phyloP scores from a whole-genome alignment of 345 rosid species.

The Citrus reticulata region DNA sequence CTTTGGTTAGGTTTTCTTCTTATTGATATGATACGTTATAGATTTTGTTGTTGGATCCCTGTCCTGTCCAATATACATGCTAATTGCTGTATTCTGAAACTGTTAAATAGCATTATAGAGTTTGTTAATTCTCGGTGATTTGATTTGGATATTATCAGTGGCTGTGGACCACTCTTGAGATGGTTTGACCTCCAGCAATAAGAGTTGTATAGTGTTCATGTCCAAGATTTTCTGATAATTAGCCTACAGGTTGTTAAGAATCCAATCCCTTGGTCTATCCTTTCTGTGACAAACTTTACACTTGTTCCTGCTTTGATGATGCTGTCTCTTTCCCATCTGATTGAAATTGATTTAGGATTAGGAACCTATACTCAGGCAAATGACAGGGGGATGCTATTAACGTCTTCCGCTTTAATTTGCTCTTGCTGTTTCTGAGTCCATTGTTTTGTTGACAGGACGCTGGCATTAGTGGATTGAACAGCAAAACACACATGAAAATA shows the following conservation, averaged over 20 bases:
- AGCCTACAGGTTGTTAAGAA: background rate
- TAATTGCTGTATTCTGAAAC: no score
- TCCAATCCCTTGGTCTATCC: background rate
- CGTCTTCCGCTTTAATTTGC: background rate
- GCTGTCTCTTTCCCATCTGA: background rate
- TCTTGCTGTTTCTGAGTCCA: background rate
- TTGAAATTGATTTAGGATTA: background rate
- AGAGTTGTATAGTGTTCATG: background rate
- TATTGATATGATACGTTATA: no score
- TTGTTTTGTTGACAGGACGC: conserved; percentile 49
- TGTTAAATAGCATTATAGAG: background rate
- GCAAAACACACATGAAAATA: conserved; percentile 95
- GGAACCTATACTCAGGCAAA: background rate
- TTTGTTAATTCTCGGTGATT: background rate
- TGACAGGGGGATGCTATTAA: background rate
- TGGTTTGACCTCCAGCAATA: background rate
- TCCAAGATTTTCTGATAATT: background rate
- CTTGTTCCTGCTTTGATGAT: background rate
- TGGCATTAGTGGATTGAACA: conserved; percentile 56
- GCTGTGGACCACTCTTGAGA: background rate
- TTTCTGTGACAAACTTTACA: background rate
- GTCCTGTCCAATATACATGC: no score
- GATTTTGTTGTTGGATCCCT: no score
- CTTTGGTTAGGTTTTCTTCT: no score
- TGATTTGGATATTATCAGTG: background rate